Base-by-base conservation (phyloP, 495 filamentous ascomycete genomes). In the Niebla homalea region DNA sequence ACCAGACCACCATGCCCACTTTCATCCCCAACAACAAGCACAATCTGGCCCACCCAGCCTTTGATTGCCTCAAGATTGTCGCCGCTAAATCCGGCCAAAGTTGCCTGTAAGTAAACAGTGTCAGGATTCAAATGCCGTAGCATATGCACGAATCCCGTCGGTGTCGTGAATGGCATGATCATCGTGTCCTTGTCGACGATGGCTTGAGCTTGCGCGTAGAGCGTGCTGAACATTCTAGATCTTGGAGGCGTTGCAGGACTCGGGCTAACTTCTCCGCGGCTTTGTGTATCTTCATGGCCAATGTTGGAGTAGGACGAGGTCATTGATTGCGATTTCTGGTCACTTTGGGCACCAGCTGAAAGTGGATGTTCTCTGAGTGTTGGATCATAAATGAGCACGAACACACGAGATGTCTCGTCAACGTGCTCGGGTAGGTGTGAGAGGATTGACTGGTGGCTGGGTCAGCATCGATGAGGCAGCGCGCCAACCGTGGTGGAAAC, bases 271-370 rank as follows among this genome's bases (percentile, higher is more conserved):
- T 84, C 80, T 36, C 68, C 76, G n/a, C 84, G 76, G 0, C 81
- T 83, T 49, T 76, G 74, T 3, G 78, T 79, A 62, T 87, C 82
- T 53, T 88, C 81, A 37, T 79, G 81, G 36, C 78, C 81, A 50
- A 92, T 89, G 62, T 88, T 88, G 6, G 87, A 90, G 63, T 87
- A 94, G 0, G 89, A 93, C 8, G 88, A 93, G 51, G 82, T 78
- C 49, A 89, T 69, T 14, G 87, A 92, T 29, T 70, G 61, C 36
- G 77, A 72, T 45, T 71, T 68, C 43, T 70, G 64, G 26, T 72
- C 72, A 43, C 67, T 66, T 29, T 61, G 64, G 23, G 65, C 68
- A 21, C 61, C 60, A 57, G 61, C 65, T 42, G 69, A 74, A 36
- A 72, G 62, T 16, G 68, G 62, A 36, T 71, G 70, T 53, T 85